These are phyloP conservation scores for Annona cherimola DNA, from an alignment of 164 flowering plant genomes.

Conservation along the genomic window DNA sequence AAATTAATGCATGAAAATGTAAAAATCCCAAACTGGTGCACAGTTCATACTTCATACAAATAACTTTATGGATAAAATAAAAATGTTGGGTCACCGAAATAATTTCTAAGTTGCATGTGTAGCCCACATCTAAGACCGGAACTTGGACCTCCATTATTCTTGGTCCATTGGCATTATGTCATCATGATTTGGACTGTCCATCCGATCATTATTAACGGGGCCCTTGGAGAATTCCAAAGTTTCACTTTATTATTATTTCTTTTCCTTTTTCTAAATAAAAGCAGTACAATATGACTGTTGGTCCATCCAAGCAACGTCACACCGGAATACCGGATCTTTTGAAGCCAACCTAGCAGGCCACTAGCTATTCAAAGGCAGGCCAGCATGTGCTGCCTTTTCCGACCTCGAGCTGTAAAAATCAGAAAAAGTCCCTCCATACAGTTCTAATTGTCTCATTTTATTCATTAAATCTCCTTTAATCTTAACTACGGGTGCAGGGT, in stretches of 20 bases:
- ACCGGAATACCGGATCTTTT: no score
- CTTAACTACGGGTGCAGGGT: no score
- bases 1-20: no score
- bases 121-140: not conserved
- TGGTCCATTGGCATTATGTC: not conserved
- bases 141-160: not conserved
- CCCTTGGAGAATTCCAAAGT: not conserved
- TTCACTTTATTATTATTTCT: not conserved
- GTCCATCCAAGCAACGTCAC: not conserved
- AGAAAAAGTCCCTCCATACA: no score
- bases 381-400: not conserved
- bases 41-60: no score
- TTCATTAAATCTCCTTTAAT: no score
- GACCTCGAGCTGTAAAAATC: not conserved
- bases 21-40: no score
- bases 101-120: no score
- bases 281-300: not conserved
- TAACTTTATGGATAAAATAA: no score
- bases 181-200: not conserved
- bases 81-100: no score
- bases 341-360: not conserved
- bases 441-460: no score
- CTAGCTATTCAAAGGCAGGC: not conserved
- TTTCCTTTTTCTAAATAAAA: not conserved
- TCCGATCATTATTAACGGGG: not conserved